These are phyloP conservation scores for Gymnopilus dilepis DNA, from an alignment of 768 basidiomycete genomes.

Conservation along the genomic window DNA sequence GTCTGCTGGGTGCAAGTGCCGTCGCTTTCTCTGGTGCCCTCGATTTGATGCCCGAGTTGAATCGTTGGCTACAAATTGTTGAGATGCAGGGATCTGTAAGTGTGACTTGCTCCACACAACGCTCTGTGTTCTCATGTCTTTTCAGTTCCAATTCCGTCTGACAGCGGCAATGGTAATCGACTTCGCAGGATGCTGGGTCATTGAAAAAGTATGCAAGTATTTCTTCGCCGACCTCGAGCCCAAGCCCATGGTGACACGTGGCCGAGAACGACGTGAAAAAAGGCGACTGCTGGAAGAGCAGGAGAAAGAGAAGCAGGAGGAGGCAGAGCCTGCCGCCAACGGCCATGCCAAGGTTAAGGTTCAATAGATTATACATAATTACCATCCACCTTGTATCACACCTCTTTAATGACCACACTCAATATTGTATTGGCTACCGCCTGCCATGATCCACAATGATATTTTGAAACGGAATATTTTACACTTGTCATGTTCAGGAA, in stretches of 20 bases:
- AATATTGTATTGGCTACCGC: background rate
- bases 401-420: background rate
- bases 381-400: background rate
- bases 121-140: slow-evolving; percentile 4
- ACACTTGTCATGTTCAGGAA: background rate
- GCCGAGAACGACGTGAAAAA: slow-evolving; percentile 78
- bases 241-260: slow-evolving; percentile 81
- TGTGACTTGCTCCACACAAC: slow-evolving; percentile 23
- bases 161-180: slow-evolving; percentile 86
- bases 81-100: slow-evolving; percentile 82
- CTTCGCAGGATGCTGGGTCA: slow-evolving; percentile 85
- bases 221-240: slow-evolving; percentile 91
- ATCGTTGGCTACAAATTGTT: slow-evolving; percentile 96
- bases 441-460: background rate
- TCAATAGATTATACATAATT: slow-evolving; percentile 19
- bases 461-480: slow-evolving; percentile 1
- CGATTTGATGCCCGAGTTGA: slow-evolving; percentile 94
- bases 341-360: slow-evolving; percentile 22
- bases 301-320: slow-evolving; percentile 19
- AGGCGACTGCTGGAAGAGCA: slow-evolving; percentile 42
- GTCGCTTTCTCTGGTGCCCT: slow-evolving; percentile 95
- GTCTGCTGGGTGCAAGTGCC: slow-evolving; percentile 84
- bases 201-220: slow-evolving; percentile 83
- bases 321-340: slow-evolving; percentile 10
- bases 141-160: slow-evolving; percentile 82